Percentiles rank a stretch among this genome's conserved stretches.
Conservation (phyloP, 176 grass and related monocot genomes). For the Rhipidocladum racemiflorum region DNA sequence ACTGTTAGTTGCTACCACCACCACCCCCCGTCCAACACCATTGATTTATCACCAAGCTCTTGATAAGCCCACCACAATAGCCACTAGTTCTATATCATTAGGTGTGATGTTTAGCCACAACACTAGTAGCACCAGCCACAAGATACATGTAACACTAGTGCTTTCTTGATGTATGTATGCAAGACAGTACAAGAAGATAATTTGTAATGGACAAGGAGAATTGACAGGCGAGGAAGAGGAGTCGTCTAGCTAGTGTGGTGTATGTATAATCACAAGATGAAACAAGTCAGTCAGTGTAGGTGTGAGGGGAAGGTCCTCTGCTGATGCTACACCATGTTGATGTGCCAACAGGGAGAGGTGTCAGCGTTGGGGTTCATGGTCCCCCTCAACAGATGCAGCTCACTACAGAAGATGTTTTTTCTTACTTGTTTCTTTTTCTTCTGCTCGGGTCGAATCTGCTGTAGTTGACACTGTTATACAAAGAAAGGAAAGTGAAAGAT, state of each 20-base stretch:
- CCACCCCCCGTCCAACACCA: conserved; percentile 11
- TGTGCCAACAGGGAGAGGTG: conserved; percentile 20
- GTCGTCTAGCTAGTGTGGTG: conserved; percentile 1
- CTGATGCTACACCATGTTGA: neutral
- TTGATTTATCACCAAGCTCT: conserved; percentile 31
- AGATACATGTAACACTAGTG: conserved; percentile 25
- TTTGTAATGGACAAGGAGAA: conserved; percentile 11
- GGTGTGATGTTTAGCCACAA: conserved; percentile 37
- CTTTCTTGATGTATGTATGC: conserved; percentile 19
- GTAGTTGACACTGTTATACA: conserved; percentile 53
- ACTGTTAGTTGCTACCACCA: conserved; percentile 19
- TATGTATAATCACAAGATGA: conserved; percentile 31
- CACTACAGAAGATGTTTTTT: neutral
- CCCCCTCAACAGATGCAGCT: conserved; percentile 23
- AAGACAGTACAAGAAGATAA: conserved; percentile 20
- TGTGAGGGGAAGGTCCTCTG: conserved; percentile 11
- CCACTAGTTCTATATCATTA: conserved; percentile 28
- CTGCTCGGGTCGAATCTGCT: neutral
- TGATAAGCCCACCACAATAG: conserved; percentile 11
- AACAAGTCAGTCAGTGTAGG: neutral
- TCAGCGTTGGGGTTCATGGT: conserved; percentile 22
- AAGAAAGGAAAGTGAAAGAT: conserved; percentile 57
- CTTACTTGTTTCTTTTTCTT: neutral
- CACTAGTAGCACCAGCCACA: conserved; percentile 46
- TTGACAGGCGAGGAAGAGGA: neutral